Base-by-base conservation (phyloP, 2,329 filamentous ascomycete genomes). In the Aspergillus flavus region DNA sequence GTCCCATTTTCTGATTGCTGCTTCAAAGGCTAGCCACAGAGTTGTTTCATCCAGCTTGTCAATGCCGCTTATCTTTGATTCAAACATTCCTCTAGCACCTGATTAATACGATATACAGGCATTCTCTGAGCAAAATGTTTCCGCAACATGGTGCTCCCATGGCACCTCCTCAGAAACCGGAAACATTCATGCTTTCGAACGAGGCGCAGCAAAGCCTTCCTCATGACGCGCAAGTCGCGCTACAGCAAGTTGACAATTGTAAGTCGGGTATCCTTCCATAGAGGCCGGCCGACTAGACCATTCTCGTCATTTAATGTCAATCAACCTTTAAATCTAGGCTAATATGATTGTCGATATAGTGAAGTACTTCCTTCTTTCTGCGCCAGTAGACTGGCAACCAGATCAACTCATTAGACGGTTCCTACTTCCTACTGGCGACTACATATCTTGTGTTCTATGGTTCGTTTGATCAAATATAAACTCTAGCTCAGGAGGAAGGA, bases 321-420 rank as follows among this genome's bases (percentile, higher is more conserved):
- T 9, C 12, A 32, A 32, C 21, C 6, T 34, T 4, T 21, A 21
- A 39, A 26, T 6, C 34, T 19, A 61, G 43, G 54, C 57, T 66
- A 55, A 61, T 63, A 23, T 55, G 28, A 32, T 57, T 52, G 26
- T 23, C 54, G 61, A 62, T 67, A 62, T 77, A 97, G 94, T 99
- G 75, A 99, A 99, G 87, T 99, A 98, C 82, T 99, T 99, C 81
- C 91, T 99, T 81, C 96, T 99, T 73, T 99, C 95, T 52, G 95
- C 95, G 46, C 95, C 95, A 43, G 95, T 98, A 70, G 95, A 99
- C 82, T 99, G 95, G 95, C 91, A 92, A 72, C 90, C 90, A 57
- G 94, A 98, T 75, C 94, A 98, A 81, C 96, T 97, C 77, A 98
- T 99, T 75, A 89, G 95, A 71, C 89, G 95, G 71, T 99, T 98